These are phyloP conservation scores for Megacollybia platyphylla DNA, from an alignment of 1,284 basidiomycete genomes.

Conservation along the genomic window DNA sequence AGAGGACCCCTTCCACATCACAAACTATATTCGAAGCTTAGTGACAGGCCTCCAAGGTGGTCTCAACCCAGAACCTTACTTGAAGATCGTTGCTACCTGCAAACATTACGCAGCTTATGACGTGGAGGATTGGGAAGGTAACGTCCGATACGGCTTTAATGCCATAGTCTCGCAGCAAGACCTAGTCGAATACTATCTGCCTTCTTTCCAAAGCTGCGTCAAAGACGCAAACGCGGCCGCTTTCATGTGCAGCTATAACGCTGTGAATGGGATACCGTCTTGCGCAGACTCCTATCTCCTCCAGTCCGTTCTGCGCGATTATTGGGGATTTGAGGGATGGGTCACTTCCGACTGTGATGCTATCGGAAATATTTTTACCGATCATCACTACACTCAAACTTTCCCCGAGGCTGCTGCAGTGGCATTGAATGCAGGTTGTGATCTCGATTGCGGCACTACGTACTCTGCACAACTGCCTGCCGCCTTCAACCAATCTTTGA, in stretches of 20 bases:
- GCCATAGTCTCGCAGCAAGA: constrained; percentile 42
- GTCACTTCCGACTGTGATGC: constrained; percentile 32
- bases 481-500: constrained; percentile 32
- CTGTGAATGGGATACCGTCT: constrained; percentile 43
- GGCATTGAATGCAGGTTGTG: constrained; percentile 39
- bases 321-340: constrained; percentile 40
- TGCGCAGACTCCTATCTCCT: constrained; percentile 40
- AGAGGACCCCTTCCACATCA: constrained; percentile 40
- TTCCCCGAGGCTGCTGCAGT: constrained; percentile 32
- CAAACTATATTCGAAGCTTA: constrained; percentile 39
- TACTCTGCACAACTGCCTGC: constrained; percentile 29
- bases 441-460: constrained; percentile 39
- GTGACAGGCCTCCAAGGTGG: constrained; percentile 44
- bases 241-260: constrained; percentile 51
- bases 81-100: constrained; percentile 40
- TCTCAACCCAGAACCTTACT: constrained; percentile 33
- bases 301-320: constrained; percentile 35
- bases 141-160: constrained; percentile 33
- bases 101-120: constrained; percentile 50
- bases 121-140: constrained; percentile 39
- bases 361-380: constrained; percentile 30
- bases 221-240: constrained; percentile 43
- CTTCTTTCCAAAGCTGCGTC: constrained; percentile 42
- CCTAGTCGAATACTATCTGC: constrained; percentile 40
- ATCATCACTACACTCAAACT: constrained; percentile 31